Evolutionary conservation across 139 green algal species (phyloP), one percentile per base, ranked within the genome.

Genomic region (Tetradesmus lagerheimii): DNA sequence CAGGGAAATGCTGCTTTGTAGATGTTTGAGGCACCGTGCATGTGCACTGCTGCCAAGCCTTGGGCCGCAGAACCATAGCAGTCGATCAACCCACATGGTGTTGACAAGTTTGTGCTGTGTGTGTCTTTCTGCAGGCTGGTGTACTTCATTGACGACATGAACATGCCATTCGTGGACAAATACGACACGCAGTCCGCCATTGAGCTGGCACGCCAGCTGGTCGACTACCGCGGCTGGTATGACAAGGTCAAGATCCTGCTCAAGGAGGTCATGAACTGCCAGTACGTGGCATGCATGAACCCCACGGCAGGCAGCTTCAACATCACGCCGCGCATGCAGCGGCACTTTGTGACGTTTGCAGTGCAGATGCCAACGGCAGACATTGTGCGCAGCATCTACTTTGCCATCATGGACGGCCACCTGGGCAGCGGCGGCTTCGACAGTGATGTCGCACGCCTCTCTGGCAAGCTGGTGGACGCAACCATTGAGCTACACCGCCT

Each of bases 81-180:
- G n/a, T 62, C 1, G 47, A 1, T 20, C 47, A 18, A 18, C 47
- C n/a, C n/a, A n/a, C n/a, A n/a, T 62, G 47, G 4, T 62, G 47
- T 18, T 62, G 8, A 62, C n/a, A n/a, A n/a, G n/a, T n/a, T 23
- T 62, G 47, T 62, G 8, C 47, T 2, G 47, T 20, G 47, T 79
- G 91, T 25, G 75, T 41, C 12, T 20, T 41, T 23, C 34, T 77
- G 35, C 86, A 91, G 93, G 31, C 91, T 99, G 27, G 93, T 99
- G 6, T 99, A 97, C 93, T 99, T 99, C 80, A 89, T 99, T 9
- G 97, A 99, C 85, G 97, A 98, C 93, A 94, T 97, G 85, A 99
- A 98, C 93, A 98, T 99, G 97, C 96, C 97, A 0, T 95, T 94
- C 41, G 93, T 97, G 20, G 97, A 99, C 95, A 99, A 99, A 94